These are phyloP conservation scores for Kluyveromyces siamensis DNA, from an alignment of 805 yeast genomes.

Conservation along the genomic window DNA sequence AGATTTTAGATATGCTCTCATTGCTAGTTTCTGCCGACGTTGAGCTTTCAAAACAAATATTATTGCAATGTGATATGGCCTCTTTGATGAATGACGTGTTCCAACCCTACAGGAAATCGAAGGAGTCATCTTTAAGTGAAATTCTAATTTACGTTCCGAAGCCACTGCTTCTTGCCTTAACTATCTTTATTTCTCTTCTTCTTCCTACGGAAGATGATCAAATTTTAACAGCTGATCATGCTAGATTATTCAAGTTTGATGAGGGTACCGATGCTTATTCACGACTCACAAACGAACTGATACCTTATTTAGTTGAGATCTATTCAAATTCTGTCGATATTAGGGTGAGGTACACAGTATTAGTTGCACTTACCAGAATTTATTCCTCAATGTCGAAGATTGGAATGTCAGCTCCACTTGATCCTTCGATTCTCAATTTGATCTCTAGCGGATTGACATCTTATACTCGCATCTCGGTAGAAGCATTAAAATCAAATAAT, in stretches of 20 bases:
- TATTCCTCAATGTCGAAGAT: conserved; percentile 33
- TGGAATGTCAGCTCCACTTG: conserved; percentile 8
- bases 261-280: conserved; percentile 19
- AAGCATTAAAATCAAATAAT: conserved; percentile 20
- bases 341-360: conserved; percentile 47
- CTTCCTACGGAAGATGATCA: conserved; percentile 40
- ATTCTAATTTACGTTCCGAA: conserved; percentile 67
- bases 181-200: conserved; percentile 47
- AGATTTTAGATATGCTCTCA: conserved; percentile 34
- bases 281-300: conserved; percentile 37
- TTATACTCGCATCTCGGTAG: conserved; percentile 7
- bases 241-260: conserved; percentile 16
- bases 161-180: conserved; percentile 45
- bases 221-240: conserved; percentile 20
- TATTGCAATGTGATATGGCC: conserved; percentile 42
- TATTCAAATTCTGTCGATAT: conserved; percentile 68
- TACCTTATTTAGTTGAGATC: conserved; percentile 48
- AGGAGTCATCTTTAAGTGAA: conserved; percentile 44
- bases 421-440: conserved; percentile 34
- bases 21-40: conserved; percentile 36
- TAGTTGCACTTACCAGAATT: conserved; percentile 46
- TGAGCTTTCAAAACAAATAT: conserved; percentile 34
- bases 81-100: conserved; percentile 41
- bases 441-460: conserved; percentile 58
- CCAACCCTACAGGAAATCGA: conserved; percentile 37